Percentiles rank a stretch among this genome's conserved stretches.
These are phyloP conservation scores for Glaciozyma martinii DNA, from an alignment of 768 basidiomycete species.

Conservation along the genomic window DNA sequence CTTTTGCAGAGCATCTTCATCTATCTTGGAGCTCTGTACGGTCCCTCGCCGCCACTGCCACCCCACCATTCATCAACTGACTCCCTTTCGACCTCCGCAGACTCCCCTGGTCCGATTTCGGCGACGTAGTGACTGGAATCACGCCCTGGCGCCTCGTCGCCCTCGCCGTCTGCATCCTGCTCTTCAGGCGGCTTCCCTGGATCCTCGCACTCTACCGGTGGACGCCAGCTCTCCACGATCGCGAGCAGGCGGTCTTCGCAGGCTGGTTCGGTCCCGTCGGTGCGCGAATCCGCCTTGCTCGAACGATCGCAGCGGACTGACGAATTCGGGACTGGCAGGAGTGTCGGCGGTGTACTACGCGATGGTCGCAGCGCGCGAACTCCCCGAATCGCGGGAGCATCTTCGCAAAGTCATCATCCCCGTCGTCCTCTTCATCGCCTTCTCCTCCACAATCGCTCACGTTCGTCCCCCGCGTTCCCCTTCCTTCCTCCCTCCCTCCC, in stretches of 20 bases:
- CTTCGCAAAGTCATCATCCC: slow-evolving; percentile 38
- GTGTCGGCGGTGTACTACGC: slow-evolving; percentile 39
- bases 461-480: slow-evolving; percentile 18
- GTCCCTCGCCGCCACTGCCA: neutral
- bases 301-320: neutral
- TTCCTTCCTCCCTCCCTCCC: slow-evolving; percentile 48
- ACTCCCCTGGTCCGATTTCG: slow-evolving; percentile 35
- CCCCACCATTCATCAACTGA: slow-evolving; percentile 29
- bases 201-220: slow-evolving; percentile 36
- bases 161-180: slow-evolving; percentile 40
- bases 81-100: slow-evolving; percentile 39
- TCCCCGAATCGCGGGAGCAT: slow-evolving; percentile 38
- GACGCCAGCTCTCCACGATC: slow-evolving; percentile 38
- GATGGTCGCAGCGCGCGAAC: slow-evolving; percentile 38
- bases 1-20: slow-evolving; percentile 35
- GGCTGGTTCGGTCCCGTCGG: slow-evolving; percentile 40
- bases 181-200: slow-evolving; percentile 41
- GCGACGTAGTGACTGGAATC: slow-evolving; percentile 21
- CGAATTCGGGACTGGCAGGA: neutral
- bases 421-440: slow-evolving; percentile 41
- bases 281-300: slow-evolving; percentile 4
- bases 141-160: slow-evolving; percentile 41
- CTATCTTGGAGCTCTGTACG: slow-evolving; percentile 41
- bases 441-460: slow-evolving; percentile 40
- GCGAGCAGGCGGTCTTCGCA: slow-evolving; percentile 38